A percentile compares a stretch with the other conserved stretches of the same genome.
phyloP scores from a whole-genome alignment of 2,329 filamentous ascomycete species.

The Pyricularia grisea region DNA sequence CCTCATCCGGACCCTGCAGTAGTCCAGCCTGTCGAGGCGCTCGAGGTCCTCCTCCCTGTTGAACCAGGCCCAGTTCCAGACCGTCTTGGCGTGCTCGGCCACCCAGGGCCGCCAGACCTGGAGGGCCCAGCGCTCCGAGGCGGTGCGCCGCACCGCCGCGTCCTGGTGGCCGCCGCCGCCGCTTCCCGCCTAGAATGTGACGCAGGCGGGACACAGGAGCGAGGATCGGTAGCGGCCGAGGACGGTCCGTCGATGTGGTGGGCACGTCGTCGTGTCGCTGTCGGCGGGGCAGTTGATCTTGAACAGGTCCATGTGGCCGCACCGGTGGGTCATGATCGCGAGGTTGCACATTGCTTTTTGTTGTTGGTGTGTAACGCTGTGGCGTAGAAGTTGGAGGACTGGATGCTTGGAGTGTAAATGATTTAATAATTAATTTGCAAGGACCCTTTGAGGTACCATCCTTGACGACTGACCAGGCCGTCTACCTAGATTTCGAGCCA shows the following conservation, averaged over 20 bases:
- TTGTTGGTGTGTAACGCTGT: background rate
- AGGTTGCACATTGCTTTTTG: slow-evolving; percentile 3
- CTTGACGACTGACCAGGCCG: background rate
- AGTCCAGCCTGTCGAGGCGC: background rate
- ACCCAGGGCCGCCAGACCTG: background rate
- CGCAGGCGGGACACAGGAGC: background rate
- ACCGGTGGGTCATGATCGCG: background rate
- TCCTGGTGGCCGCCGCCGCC: background rate
- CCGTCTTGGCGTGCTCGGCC: background rate
- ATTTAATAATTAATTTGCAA: background rate
- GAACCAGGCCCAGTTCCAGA: slow-evolving; percentile 2
- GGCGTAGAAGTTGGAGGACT: background rate
- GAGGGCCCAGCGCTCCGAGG: background rate
- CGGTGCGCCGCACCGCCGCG: background rate
- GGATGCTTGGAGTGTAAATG: background rate
- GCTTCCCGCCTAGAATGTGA: background rate
- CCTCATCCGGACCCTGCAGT: background rate
- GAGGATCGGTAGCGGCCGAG: background rate
- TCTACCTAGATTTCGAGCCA: background rate
- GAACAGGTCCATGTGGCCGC: slow-evolving; percentile 2
- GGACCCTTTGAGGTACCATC: background rate
- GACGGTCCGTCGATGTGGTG: background rate
- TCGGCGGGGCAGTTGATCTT: background rate
- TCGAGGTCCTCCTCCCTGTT: background rate
- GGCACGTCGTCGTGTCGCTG: background rate